Evolutionary conservation across 805 yeast species (phyloP).

Genomic region (Candida oleophila): DNA sequence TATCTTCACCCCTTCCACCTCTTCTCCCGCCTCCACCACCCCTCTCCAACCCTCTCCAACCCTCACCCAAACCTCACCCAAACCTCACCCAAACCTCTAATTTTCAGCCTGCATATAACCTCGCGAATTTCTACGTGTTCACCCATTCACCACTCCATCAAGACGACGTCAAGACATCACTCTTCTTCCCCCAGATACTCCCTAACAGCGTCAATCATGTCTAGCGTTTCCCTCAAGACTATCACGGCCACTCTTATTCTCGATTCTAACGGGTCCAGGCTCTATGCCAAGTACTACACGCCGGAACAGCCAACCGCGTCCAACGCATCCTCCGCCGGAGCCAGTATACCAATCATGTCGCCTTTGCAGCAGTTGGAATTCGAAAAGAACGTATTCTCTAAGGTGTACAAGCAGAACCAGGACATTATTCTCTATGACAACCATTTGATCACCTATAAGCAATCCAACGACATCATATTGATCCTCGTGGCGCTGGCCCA

Average conservation of each 20-base stretch:
- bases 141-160: not conserved
- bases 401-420: slow-evolving; percentile 76
- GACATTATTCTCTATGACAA: slow-evolving; percentile 81
- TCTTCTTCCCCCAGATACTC: slow-evolving; percentile 1
- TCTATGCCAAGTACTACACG: slow-evolving; percentile 79
- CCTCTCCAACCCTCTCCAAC: too few species aligned
- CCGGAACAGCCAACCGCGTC: slow-evolving; percentile 50
- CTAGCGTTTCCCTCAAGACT: slow-evolving; percentile 71
- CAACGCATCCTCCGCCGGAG: slow-evolving; percentile 12
- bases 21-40: not conserved
- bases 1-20: not conserved
- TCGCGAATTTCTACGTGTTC: not conserved
- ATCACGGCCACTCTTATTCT: slow-evolving; percentile 78
- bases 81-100: not conserved
- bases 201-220: slow-evolving; percentile 21
- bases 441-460: slow-evolving; percentile 83
- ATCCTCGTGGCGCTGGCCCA: slow-evolving; percentile 70
- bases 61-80: not conserved
- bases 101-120: too few species aligned
- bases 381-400: slow-evolving; percentile 68
- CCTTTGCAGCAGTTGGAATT: slow-evolving; percentile 69
- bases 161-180: not conserved
- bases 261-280: slow-evolving; percentile 76
- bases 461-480: slow-evolving; percentile 70
- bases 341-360: slow-evolving; percentile 10